phyloP scores from a whole-genome alignment of 768 basidiomycete species.

The Tricholoma matsutake region DNA sequence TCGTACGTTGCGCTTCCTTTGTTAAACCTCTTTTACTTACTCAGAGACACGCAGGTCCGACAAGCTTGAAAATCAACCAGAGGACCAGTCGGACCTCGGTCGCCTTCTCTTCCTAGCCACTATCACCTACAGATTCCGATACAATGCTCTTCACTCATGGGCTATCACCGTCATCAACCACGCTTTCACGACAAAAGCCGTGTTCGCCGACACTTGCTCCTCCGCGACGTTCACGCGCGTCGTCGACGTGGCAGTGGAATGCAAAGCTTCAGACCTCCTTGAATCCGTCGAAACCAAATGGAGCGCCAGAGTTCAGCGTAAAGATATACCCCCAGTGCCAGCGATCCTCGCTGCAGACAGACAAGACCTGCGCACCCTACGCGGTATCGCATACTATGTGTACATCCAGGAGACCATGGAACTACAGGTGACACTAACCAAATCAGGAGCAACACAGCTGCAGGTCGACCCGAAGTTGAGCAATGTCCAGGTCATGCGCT shows the following conservation, averaged over 20 bases:
- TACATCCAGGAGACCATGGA: conserved; percentile 35
- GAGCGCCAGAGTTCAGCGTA: conserved; percentile 26
- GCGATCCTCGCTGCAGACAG: conserved; percentile 36
- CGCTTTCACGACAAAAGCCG: conserved; percentile 21
- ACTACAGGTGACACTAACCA: conserved; percentile 21
- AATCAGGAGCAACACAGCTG: conserved; percentile 29
- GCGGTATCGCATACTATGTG: conserved; percentile 37
- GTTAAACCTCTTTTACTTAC: background rate
- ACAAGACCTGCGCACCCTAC: conserved; percentile 26
- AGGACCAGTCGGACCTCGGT: conserved; percentile 36
- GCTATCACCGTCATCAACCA: conserved; percentile 33
- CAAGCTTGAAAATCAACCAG: conserved; percentile 41
- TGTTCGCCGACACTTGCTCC: conserved; percentile 30
- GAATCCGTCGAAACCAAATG: conserved; percentile 25
- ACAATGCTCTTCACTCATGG: conserved; percentile 45
- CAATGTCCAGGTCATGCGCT: conserved; percentile 32
- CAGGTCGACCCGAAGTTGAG: conserved; percentile 33
- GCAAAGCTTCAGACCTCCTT: conserved; percentile 21
- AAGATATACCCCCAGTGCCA: conserved; percentile 33
- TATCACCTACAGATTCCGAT: conserved; percentile 49
- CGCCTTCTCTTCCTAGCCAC: conserved; percentile 43
- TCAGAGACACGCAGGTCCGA: conserved; percentile 32
- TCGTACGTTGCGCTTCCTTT: conserved; percentile 34
- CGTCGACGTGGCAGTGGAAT: conserved; percentile 25
- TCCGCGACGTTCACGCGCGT: conserved; percentile 32